Evolutionary conservation across 805 yeast genomes (phyloP).

Genomic region (Candida insectalens): DNA sequence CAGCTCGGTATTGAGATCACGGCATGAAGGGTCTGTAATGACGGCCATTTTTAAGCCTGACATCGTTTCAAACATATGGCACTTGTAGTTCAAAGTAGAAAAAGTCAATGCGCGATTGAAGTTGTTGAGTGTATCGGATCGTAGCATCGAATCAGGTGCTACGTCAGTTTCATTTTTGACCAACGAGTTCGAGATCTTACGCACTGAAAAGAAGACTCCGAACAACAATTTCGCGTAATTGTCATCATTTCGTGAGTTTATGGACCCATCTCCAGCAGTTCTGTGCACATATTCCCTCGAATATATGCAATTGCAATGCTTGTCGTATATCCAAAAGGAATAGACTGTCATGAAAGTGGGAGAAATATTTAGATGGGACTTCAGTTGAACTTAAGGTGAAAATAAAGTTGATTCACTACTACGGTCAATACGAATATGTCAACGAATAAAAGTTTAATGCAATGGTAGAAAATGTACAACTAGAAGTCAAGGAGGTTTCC

Average conservation of each 20-base stretch:
- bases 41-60: constrained; percentile 70
- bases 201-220: constrained; percentile 74
- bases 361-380: neutral
- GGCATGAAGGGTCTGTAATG: constrained; percentile 54
- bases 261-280: constrained; percentile 2
- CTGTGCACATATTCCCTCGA: constrained; percentile 50
- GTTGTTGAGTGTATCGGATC: constrained; percentile 21
- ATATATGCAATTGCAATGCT: constrained; percentile 86
- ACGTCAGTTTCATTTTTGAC: neutral
- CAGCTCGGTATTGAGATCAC: constrained; percentile 44
- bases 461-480: neutral
- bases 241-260: constrained; percentile 34
- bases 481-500: neutral
- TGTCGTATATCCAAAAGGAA: constrained; percentile 85
- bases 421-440: neutral
- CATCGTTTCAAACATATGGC: constrained; percentile 73
- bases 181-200: constrained; percentile 49
- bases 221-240: constrained; percentile 75
- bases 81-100: constrained; percentile 67
- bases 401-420: neutral
- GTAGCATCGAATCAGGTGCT: neutral
- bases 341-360: constrained; percentile 46
- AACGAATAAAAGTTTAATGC: neutral
- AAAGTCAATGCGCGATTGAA: constrained; percentile 28
- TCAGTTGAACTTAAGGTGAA: neutral